Percentiles rank a stretch among this genome's conserved stretches.
These are phyloP conservation scores for Nothopassalora personata DNA, from an alignment of 2,329 filamentous ascomycete species.

Conservation along the genomic window DNA sequence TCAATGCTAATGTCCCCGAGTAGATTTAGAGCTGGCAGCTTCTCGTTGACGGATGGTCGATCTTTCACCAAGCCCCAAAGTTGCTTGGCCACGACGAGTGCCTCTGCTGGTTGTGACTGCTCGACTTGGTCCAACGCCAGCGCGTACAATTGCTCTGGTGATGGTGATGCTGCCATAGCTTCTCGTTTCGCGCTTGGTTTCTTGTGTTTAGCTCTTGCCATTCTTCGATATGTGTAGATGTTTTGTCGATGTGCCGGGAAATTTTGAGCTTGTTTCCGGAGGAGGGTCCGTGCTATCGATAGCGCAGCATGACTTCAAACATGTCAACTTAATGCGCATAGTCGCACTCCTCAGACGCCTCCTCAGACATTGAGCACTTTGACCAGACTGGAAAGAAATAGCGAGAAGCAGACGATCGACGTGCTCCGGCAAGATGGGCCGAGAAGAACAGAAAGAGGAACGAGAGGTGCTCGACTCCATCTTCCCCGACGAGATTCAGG, in stretches of 20 bases:
- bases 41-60: conserved; percentile 27
- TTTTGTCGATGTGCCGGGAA: neutral
- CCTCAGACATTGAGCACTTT: too few species aligned
- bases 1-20: conserved; percentile 79
- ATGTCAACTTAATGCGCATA: too few species aligned
- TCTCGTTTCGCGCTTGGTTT: conserved; percentile 47
- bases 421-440: conserved; percentile 37
- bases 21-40: conserved; percentile 65
- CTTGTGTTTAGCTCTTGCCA: conserved; percentile 25
- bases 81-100: conserved; percentile 50
- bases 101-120: conserved; percentile 54
- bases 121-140: conserved; percentile 54
- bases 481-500: conserved; percentile 96
- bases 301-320: neutral
- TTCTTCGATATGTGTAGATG: conserved; percentile 5
- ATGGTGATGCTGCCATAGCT: conserved; percentile 35
- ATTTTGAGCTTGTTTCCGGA: neutral
- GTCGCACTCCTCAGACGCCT: neutral
- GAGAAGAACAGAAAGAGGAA: conserved; percentile 90
- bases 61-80: conserved; percentile 47
- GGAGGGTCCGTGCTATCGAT: neutral
- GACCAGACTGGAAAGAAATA: neutral
- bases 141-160: conserved; percentile 52
- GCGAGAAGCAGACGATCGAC: neutral
- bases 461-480: conserved; percentile 97